These are phyloP conservation scores for Physocladia obscura DNA, from an alignment of 192 early-diverging fungal species.

Conservation along the genomic window DNA sequence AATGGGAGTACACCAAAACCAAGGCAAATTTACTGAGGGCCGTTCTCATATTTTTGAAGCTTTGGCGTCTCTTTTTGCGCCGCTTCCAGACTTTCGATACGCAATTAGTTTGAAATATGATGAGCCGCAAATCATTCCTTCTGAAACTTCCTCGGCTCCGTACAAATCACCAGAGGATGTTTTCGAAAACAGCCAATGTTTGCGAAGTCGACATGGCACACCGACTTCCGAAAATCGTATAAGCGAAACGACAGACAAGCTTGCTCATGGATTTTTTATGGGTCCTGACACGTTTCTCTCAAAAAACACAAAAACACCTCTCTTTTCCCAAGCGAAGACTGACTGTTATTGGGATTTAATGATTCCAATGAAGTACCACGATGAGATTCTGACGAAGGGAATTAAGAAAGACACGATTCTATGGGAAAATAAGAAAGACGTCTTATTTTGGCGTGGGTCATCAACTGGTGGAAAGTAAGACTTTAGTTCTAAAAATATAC, in stretches of 20 bases:
- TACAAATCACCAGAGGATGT: slow-evolving; percentile 1
- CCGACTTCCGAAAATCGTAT: background rate
- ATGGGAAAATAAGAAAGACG: slow-evolving; percentile 2
- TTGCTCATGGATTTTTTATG: slow-evolving; percentile 12
- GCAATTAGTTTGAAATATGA: background rate
- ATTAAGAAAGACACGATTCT: background rate
- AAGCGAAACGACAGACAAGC: background rate
- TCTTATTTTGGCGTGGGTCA: slow-evolving; percentile 23
- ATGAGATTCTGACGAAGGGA: background rate
- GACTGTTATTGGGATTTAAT: slow-evolving; percentile 15
- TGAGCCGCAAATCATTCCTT: slow-evolving; percentile 13
- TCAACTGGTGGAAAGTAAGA: background rate
- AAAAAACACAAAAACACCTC: background rate
- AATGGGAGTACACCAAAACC: background rate
- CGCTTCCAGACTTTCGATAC: background rate
- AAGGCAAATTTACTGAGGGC: background rate
- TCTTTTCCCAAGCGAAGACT: slow-evolving; percentile 13
- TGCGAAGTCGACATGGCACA: background rate
- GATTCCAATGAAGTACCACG: background rate
- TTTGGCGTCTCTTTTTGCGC: background rate
- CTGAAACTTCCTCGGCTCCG: background rate
- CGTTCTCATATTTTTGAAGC: background rate
- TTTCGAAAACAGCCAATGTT: background rate
- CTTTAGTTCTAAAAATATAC: background rate
- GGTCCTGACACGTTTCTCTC: background rate